Conservation (phyloP, 2,329 filamentous ascomycete genomes). For the Diaporthe nobilis region DNA sequence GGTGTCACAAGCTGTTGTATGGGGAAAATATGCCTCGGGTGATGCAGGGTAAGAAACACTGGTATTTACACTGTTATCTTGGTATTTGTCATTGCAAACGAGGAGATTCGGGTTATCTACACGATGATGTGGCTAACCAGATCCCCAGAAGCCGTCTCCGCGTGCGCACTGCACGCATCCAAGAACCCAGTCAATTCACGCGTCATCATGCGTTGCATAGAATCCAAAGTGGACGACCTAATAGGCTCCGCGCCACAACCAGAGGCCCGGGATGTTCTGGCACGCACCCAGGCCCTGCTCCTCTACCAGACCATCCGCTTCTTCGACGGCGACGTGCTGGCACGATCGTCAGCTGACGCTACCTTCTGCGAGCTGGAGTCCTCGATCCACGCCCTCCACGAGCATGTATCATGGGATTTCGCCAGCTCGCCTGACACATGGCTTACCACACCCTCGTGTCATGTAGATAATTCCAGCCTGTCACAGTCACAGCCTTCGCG, state of each 20-base stretch:
- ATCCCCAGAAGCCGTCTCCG: conserved; percentile 63
- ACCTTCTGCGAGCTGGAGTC: conserved; percentile 51
- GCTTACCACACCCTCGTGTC: not conserved
- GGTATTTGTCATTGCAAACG: no score
- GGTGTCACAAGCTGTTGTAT: conserved; percentile 68
- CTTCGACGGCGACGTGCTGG: conserved; percentile 58
- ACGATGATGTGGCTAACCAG: not conserved
- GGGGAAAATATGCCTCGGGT: conserved; percentile 63
- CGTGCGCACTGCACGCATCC: conserved; percentile 66
- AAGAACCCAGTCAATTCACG: conserved; percentile 63
- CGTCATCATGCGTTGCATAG: conserved; percentile 64
- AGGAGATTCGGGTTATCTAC: not conserved
- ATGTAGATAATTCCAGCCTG: conserved; percentile 40
- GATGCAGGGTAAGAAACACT: conserved; percentile 59
- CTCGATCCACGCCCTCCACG: conserved; percentile 51
- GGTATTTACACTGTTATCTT: no score
- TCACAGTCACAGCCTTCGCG: conserved; percentile 56
- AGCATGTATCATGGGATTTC: conserved; percentile 51
- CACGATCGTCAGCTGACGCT: conserved; percentile 50
- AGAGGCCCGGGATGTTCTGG: conserved; percentile 51
- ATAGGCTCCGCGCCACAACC: conserved; percentile 52
- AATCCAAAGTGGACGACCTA: conserved; percentile 60
- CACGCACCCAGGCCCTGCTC: conserved; percentile 58
- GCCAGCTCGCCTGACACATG: not conserved
- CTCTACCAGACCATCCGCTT: conserved; percentile 62